Percentiles rank a stretch among this genome's conserved stretches.
These are phyloP conservation scores for Pseudozyma hubeiensis DNA, from an alignment of 1,284 basidiomycete genomes.

Conservation along the genomic window DNA sequence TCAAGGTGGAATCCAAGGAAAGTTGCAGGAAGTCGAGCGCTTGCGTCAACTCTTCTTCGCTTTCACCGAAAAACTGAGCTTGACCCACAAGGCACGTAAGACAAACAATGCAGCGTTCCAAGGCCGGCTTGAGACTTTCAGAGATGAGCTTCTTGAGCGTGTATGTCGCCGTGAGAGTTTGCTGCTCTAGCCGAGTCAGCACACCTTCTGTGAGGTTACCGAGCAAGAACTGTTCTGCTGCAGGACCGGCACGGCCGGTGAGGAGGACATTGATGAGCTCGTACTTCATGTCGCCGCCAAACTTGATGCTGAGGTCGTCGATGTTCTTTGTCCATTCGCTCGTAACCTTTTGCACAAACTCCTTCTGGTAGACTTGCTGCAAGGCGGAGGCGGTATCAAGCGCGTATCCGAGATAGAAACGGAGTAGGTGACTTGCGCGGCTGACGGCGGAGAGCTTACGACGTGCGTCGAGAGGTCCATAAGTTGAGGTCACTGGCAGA, in stretches of 20 bases:
- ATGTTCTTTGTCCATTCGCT: conserved; percentile 52
- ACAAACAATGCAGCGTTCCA: conserved; percentile 36
- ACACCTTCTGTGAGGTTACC: conserved; percentile 58
- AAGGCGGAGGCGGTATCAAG: conserved; percentile 37
- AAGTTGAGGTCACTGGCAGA: conserved; percentile 9
- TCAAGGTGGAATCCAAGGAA: conserved; percentile 18
- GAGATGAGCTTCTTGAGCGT: conserved; percentile 26
- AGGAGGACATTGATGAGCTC: conserved; percentile 56
- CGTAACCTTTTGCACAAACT: conserved; percentile 28
- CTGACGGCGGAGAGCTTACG: conserved; percentile 17
- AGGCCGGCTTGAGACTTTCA: conserved; percentile 23
- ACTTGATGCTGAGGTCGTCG: conserved; percentile 39
- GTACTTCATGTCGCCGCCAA: conserved; percentile 51
- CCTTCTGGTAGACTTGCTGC: conserved; percentile 33
- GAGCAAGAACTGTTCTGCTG: conserved; percentile 57
- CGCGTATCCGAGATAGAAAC: conserved; percentile 49
- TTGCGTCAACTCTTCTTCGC: conserved; percentile 3
- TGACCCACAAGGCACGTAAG: conserved; percentile 17
- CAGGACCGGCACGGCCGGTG: conserved; percentile 43
- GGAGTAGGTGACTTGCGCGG: conserved; percentile 34
- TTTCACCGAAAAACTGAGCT: conserved; percentile 16
- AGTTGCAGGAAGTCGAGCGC: conserved; percentile 13
- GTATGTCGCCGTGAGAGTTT: conserved; percentile 27
- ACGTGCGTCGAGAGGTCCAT: conserved; percentile 13
- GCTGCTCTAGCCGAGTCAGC: conserved; percentile 37